These are phyloP conservation scores for Colletotrichum graminicola DNA, from an alignment of 2,329 filamentous ascomycete genomes.

Conservation along the genomic window DNA sequence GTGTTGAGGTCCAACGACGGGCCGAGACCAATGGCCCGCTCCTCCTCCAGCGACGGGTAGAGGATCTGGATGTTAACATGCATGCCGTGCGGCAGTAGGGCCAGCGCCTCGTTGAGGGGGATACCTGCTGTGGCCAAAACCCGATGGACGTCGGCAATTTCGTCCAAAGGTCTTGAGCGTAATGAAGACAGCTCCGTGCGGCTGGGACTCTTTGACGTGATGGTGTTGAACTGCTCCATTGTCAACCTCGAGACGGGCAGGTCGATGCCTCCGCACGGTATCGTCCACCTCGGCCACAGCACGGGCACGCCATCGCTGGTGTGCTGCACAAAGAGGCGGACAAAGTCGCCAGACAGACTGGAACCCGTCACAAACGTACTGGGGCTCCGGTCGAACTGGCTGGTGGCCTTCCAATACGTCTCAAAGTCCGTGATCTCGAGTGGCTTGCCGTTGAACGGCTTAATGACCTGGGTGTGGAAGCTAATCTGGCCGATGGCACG, in stretches of 20 bases:
- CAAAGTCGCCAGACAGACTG: constrained; percentile 94
- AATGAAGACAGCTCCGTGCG: constrained; percentile 59
- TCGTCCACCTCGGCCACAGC: constrained; percentile 86
- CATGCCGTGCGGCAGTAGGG: constrained; percentile 80
- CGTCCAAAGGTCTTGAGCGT: constrained; percentile 61
- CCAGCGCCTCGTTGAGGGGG: constrained; percentile 82
- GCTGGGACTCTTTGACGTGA: constrained; percentile 59
- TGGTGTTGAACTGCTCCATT: constrained; percentile 75
- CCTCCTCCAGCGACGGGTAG: constrained; percentile 83
- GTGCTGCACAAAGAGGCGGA: constrained; percentile 90
- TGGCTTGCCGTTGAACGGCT: constrained; percentile 91
- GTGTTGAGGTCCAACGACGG: constrained; percentile 86
- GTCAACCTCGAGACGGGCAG: constrained; percentile 85
- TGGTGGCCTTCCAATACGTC: constrained; percentile 99
- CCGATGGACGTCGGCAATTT: constrained; percentile 76
- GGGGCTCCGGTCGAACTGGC: constrained; percentile 86
- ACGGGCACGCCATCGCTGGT: constrained; percentile 90
- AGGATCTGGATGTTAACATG: constrained; percentile 93
- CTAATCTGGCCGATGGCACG: constrained; percentile 93
- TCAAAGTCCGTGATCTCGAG: constrained; percentile 98
- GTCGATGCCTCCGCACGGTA: constrained; percentile 80
- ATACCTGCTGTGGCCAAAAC: constrained; percentile 81
- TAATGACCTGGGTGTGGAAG: constrained; percentile 96
- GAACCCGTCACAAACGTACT: constrained; percentile 93
- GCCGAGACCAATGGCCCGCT: constrained; percentile 75